phyloP scores from a whole-genome alignment of 2,329 filamentous ascomycete species.

The Ceratocystis albifundus region DNA sequence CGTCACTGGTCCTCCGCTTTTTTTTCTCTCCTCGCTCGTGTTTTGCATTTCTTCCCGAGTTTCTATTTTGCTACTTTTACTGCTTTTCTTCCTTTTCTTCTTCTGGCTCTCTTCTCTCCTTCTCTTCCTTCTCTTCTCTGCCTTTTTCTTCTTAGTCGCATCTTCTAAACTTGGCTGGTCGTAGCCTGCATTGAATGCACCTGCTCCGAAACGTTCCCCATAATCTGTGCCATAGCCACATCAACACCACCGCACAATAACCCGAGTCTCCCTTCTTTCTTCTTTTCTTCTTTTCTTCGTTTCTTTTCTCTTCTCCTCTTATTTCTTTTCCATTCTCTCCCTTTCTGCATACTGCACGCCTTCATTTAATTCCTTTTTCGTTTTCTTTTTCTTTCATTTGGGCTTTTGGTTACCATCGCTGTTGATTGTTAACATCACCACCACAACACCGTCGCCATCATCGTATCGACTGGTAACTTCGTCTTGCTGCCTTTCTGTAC shows the following conservation, averaged over 20 bases:
- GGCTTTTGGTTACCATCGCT: neutral
- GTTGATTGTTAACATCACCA: neutral
- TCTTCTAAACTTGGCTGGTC: slow-evolving; percentile 9
- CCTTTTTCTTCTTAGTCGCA: neutral
- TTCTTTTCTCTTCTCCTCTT: slow-evolving; percentile 5
- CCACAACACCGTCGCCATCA: no score
- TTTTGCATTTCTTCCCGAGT: neutral
- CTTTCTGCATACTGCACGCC: neutral
- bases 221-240: slow-evolving; percentile 19
- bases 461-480: neutral
- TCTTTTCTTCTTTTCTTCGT: neutral
- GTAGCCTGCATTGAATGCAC: slow-evolving; percentile 12
- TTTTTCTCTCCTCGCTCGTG: neutral
- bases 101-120: neutral
- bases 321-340: neutral
- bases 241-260: neutral
- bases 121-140: neutral
- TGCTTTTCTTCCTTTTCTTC: slow-evolving; percentile 1
- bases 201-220: slow-evolving; percentile 6
- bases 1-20: neutral
- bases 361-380: slow-evolving; percentile 11
- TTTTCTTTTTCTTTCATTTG: slow-evolving; percentile 23
- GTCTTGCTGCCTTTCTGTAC: neutral
- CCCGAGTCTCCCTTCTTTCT: neutral
- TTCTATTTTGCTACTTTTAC: slow-evolving; percentile 4